Conservation (phyloP, 352 stramenopile species). For the Globisporangium cederbergense region DNA sequence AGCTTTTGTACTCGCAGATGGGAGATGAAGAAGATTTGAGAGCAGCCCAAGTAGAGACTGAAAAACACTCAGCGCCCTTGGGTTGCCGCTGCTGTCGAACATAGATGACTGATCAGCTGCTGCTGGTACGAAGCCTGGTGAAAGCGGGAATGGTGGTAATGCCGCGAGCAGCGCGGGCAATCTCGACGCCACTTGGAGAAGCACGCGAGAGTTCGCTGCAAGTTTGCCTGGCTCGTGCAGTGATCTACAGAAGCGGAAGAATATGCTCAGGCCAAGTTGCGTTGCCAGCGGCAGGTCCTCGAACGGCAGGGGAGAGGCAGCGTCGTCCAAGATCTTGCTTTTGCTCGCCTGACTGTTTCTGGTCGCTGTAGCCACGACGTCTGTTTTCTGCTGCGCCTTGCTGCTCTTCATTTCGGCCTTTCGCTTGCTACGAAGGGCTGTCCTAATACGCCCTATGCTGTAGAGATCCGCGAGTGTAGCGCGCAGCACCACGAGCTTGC, state of each 20-base stretch:
- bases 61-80: slow-evolving; percentile 40
- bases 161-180: slow-evolving; percentile 53
- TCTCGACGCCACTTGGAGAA: slow-evolving; percentile 45
- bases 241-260: slow-evolving; percentile 64
- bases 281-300: slow-evolving; percentile 36
- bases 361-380: no score
- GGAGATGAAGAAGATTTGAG: slow-evolving; percentile 27
- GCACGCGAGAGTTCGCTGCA: slow-evolving; percentile 25
- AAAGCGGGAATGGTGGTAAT: slow-evolving; percentile 54
- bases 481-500: slow-evolving; percentile 41
- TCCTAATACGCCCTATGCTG: neutral
- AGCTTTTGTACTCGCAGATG: neutral
- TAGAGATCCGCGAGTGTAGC: slow-evolving; percentile 29
- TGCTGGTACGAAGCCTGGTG: slow-evolving; percentile 30
- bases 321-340: slow-evolving; percentile 7
- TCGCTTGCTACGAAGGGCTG: neutral
- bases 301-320: slow-evolving; percentile 22
- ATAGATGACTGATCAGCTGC: neutral
- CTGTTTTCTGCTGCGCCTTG: neutral
- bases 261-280: slow-evolving; percentile 64
- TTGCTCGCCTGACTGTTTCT: neutral
- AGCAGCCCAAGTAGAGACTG: slow-evolving; percentile 51
- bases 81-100: neutral
- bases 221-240: slow-evolving; percentile 31
- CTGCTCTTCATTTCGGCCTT: neutral